Evolutionary conservation across 768 basidiomycete genomes (phyloP), one percentile per base, ranked within the genome.

Genomic region (Russula virescens): DNA sequence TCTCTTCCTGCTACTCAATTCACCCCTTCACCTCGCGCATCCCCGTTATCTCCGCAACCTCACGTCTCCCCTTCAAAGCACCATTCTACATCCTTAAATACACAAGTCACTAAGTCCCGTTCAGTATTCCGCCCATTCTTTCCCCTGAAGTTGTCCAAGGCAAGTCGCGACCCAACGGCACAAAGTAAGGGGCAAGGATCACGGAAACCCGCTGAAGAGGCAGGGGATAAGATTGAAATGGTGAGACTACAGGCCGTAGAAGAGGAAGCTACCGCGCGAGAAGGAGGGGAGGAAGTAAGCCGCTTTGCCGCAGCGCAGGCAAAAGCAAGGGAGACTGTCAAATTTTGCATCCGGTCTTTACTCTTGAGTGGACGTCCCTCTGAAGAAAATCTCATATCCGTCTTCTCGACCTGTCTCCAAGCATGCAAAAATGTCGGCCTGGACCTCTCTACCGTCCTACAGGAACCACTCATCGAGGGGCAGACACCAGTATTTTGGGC

Each of bases 401-500:
- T 87, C 38, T 77, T 90, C 9, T 78, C 80, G 48, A 83, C 80
- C 64, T 90, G 88, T 68, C 76, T 79, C 3, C 81, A 83, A 23
- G 84, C 83, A 0, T 89, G 88, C 66, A 65, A 71, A 13, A 68
- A 76, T 0, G 75, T 83, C 43, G 73, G 72, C 19, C 63, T 89
- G 1, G 78, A 82, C 1, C 73, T 89, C 46, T 77, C 83, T 0
- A 63, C 75, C 0, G 68, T 89, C 11, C 73, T 90, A 1, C 88
- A 88, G 68, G 83, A 88, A 55, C 79, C 72, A 28, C 80, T 75
- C 6, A 82, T 89, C 34, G 88, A 88, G 67, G 76, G 74, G 0
- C 86, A 85, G 67, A 83, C 84, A 0, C 83, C 87, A 0, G 67
- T 90, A 3, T 89, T 89, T 69, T 90, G 89, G 88, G 83, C 83